Base-by-base conservation (phyloP, 768 basidiomycete species). In the Antrodiella citrinella region DNA sequence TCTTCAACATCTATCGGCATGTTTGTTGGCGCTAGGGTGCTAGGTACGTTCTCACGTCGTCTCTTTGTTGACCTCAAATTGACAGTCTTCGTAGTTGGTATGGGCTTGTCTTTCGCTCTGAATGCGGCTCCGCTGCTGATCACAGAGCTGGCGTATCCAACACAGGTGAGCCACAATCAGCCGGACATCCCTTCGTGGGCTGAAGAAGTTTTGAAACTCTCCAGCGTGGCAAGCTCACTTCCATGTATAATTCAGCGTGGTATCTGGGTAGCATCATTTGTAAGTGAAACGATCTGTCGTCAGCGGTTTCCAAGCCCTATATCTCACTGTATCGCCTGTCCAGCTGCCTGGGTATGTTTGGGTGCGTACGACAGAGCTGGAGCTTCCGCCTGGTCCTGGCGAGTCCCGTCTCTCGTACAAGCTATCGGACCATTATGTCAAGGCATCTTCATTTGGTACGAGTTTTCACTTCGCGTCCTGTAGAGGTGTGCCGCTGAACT, bases 241-340 rank as follows among this genome's bases (percentile, higher is more conserved):
- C 81, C 9, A 61, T 82, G 50, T 87, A 82, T 64, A 88, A 89
- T 65, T 73, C 82, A 0, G 75, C 73, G 45, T 89, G 86, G 86
- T 88, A 88, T 62, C 58, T 82, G 26, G 86, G 87, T 9, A 81
- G 81, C 52, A 81, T 86, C 51, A 63, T 81, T 35, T 78, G 80
- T 61, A 44, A 49, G 54, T 76, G 67, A 68, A 15, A 68, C 58
- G 43, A 35, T 35, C 30, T 35, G 15, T 35, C 30, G 30, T 35
- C 30, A 15, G 15, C 30, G 15, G n/a, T n/a, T n/a, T n/a, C n/a
- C 26, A 41, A 38, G 24, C 35, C 26, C 12, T 13, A 21, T n/a
- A 38, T 44, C 44, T 52, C 45, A 49, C 47, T 50, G 3, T 45
- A 41, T 46, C 51, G 52, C 42, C 45, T 26, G 4, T 35, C 38